Evolutionary conservation across 495 filamentous ascomycete species (phyloP).

Genomic region (Neurospora sp.): DNA sequence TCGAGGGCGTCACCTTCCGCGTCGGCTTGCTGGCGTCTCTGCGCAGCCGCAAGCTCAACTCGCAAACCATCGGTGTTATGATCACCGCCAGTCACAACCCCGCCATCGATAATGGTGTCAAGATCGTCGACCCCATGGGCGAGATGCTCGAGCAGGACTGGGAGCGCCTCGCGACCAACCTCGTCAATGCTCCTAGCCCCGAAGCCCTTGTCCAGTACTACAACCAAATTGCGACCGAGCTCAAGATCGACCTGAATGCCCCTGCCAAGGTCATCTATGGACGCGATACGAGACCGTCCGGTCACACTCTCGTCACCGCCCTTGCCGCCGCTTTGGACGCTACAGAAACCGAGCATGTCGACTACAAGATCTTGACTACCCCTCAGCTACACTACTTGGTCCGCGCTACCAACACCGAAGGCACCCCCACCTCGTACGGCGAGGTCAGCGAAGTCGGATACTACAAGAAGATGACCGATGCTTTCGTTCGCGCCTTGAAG

Average conservation of each 20-base stretch:
- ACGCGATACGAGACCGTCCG: conserved; percentile 86
- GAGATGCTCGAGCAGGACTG: conserved; percentile 95
- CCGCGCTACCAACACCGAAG: conserved; percentile 85
- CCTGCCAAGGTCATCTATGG: conserved; percentile 79
- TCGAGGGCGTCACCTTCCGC: conserved; percentile 85
- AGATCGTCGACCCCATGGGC: conserved; percentile 95
- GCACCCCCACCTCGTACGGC: conserved; percentile 72
- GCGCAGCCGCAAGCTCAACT: conserved; percentile 79
- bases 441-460: conserved; percentile 83
- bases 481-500: conserved; percentile 72
- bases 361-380: conserved; percentile 84
- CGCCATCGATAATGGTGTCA: conserved; percentile 93
- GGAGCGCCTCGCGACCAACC: conserved; percentile 76
- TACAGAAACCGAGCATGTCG: conserved; percentile 58
- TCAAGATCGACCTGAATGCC: conserved; percentile 61
- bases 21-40: conserved; percentile 82
- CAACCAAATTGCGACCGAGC: conserved; percentile 55
- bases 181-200: conserved; percentile 74
- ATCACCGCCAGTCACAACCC: conserved; percentile 98
- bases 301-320: conserved; percentile 67
- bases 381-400: conserved; percentile 95
- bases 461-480: conserved; percentile 77
- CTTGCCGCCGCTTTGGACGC: conserved; percentile 69
- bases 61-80: conserved; percentile 94
- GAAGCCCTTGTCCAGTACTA: conserved; percentile 66